phyloP scores from a whole-genome alignment of 257 asterid genomes.

The Solanum pimpinellifolium region DNA sequence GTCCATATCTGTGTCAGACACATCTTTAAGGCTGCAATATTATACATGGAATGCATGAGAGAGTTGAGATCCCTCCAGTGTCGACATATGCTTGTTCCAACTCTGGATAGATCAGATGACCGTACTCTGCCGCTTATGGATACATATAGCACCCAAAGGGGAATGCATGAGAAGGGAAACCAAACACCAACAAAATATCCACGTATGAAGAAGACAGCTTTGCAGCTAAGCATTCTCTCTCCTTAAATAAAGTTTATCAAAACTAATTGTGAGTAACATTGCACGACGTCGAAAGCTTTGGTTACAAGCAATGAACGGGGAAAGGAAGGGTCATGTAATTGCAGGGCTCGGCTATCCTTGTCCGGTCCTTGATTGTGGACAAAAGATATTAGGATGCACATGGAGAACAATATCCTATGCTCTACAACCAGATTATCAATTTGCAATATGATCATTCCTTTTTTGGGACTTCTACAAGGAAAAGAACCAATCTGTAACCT shows the following conservation, averaged over 20 bases:
- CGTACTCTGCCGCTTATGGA: background rate
- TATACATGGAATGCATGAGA: background rate
- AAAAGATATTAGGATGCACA: background rate
- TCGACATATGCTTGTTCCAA: background rate
- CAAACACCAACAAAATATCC: background rate
- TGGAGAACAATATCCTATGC: background rate
- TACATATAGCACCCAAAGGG: background rate
- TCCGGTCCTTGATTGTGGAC: background rate
- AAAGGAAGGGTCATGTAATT: background rate
- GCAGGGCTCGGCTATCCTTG: background rate
- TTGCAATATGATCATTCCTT: background rate
- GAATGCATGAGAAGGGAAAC: background rate
- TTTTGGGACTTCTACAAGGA: background rate
- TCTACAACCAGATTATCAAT: background rate
- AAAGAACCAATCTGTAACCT: background rate
- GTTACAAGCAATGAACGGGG: background rate
- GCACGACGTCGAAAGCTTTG: background rate
- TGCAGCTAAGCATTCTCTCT: background rate
- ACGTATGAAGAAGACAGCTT: background rate
- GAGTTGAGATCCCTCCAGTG: background rate
- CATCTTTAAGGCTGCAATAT: background rate
- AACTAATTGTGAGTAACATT: background rate
- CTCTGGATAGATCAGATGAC: background rate
- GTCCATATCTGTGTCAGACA: background rate
- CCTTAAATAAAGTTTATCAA: background rate